Evolutionary conservation across 768 basidiomycete species (phyloP), one percentile per base, ranked within the genome.

Genomic region (Ramaria rubella): DNA sequence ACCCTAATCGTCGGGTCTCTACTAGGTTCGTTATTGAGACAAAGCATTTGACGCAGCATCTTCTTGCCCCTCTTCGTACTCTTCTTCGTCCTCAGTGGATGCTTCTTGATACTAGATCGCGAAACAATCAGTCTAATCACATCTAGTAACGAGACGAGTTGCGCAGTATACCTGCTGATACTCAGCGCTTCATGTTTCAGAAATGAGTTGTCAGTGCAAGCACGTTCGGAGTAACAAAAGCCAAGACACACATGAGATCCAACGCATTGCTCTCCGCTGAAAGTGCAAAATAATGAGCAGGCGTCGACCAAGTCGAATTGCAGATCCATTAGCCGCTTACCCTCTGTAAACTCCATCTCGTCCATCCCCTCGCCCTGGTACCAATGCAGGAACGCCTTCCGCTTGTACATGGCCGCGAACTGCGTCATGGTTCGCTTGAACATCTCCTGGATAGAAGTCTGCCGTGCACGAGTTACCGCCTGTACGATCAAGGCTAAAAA

Each of bases 281-380:
- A 59, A n/a, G n/a, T 31, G n/a, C 43, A 44, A 27, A 45, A 33
- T 31, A 45, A 29, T 15, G 24, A 19, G 58, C 48, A 38, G 21
- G 34, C 30, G 38, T 38, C 29, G 49, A 55, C n/a, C 4, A 15
- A n/a, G 36, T 27, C 14, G 11, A 21, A 56, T 29, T 45, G 2
- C 14, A 30, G 11, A 31, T 23, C 4, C 15, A 36, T 58, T 23
- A 17, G 40, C 26, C 34, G n/a, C 27, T 46, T 21, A 60, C 59
- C 59, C 68, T 93, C 90, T 0, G 86, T 79, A 69, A 93, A 91
- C 70, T 93, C 81, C 85, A 77, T 72, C 17, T 79, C 67, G 66
- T 94, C 93, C 93, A 94, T 94, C 42, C 92, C 92, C 68, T 94
- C 92, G 12, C 82, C 87, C 8, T 83, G 87, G 68, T 92, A 94